These are phyloP conservation scores for Tillandsia leiboldiana DNA, from an alignment of 176 grass and related monocot genomes.

Conservation along the genomic window DNA sequence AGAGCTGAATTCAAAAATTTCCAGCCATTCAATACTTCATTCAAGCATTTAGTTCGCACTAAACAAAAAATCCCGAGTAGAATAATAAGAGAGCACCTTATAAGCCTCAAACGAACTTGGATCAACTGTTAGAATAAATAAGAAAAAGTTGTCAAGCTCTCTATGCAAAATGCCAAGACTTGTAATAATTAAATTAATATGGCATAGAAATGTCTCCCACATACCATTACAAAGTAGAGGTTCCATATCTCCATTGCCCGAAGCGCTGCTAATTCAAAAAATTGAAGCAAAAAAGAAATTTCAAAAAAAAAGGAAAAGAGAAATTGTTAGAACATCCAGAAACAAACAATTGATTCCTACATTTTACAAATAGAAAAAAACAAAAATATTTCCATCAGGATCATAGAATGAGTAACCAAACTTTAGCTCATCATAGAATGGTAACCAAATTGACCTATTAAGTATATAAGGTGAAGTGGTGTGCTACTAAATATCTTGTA, in stretches of 20 bases:
- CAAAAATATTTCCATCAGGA: background rate
- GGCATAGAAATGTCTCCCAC: background rate
- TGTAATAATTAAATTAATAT: background rate
- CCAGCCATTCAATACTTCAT: too few species aligned
- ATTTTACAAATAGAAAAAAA: background rate
- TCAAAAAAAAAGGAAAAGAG: background rate
- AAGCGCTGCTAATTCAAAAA: conserved; percentile 31
- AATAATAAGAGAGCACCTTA: conserved; percentile 33
- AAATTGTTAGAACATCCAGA: background rate
- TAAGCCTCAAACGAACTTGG: conserved; percentile 40
- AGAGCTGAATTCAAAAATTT: background rate
- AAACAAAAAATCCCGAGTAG: conserved; percentile 3
- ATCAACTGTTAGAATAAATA: conserved; percentile 45
- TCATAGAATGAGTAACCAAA: background rate
- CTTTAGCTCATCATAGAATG: too few species aligned
- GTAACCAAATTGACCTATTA: too few species aligned
- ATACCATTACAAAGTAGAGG: conserved; percentile 52
- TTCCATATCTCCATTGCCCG: conserved; percentile 25
- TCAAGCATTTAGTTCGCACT: background rate
- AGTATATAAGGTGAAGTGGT: too few species aligned
- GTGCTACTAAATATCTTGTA: too few species aligned
- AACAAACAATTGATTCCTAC: background rate
- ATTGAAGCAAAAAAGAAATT: background rate
- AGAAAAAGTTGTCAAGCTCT: conserved; percentile 13
- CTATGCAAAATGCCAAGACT: background rate